Evolutionary conservation across 2,329 filamentous ascomycete genomes (phyloP).

Genomic region (Didymella sp.): DNA sequence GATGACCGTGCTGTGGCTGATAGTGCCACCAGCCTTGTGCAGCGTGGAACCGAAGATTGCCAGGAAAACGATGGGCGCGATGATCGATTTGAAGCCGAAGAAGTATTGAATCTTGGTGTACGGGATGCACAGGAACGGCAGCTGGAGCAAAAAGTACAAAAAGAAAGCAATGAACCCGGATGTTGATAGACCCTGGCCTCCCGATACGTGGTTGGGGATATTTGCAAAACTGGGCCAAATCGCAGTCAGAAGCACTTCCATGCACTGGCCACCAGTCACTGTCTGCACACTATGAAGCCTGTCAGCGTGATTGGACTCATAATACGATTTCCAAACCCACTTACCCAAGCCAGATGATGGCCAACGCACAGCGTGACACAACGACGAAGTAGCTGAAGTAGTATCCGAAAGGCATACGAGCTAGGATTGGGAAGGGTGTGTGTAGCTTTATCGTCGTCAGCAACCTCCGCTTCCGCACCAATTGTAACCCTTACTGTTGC

Average conservation of each 20-base stretch:
- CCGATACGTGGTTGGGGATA: slow-evolving; percentile 32
- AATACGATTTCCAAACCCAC: neutral
- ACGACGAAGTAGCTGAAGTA: slow-evolving; percentile 40
- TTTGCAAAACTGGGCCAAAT: slow-evolving; percentile 36
- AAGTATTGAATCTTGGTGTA: slow-evolving; percentile 36
- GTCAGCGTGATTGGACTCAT: slow-evolving; percentile 14
- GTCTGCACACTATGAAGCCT: slow-evolving; percentile 27
- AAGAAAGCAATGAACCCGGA: slow-evolving; percentile 34
- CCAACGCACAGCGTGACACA: slow-evolving; percentile 43
- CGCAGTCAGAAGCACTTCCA: slow-evolving; percentile 35
- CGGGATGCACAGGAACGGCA: slow-evolving; percentile 37
- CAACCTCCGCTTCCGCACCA: neutral
- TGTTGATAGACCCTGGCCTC: slow-evolving; percentile 27
- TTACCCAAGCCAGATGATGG: slow-evolving; percentile 47
- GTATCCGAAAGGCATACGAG: slow-evolving; percentile 36
- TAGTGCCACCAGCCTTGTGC: slow-evolving; percentile 33
- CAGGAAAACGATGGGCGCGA: slow-evolving; percentile 37
- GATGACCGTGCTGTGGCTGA: slow-evolving; percentile 42
- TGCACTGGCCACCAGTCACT: slow-evolving; percentile 33
- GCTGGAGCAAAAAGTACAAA: slow-evolving; percentile 36
- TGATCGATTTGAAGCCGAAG: slow-evolving; percentile 37
- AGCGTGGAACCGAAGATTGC: slow-evolving; percentile 36
- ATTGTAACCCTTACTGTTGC: slow-evolving; percentile 25
- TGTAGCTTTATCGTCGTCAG: slow-evolving; percentile 29
- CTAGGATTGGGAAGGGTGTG: slow-evolving; percentile 33